phyloP scores from a whole-genome alignment of 352 stramenopile genomes.

The Phytophthora cactorum region DNA sequence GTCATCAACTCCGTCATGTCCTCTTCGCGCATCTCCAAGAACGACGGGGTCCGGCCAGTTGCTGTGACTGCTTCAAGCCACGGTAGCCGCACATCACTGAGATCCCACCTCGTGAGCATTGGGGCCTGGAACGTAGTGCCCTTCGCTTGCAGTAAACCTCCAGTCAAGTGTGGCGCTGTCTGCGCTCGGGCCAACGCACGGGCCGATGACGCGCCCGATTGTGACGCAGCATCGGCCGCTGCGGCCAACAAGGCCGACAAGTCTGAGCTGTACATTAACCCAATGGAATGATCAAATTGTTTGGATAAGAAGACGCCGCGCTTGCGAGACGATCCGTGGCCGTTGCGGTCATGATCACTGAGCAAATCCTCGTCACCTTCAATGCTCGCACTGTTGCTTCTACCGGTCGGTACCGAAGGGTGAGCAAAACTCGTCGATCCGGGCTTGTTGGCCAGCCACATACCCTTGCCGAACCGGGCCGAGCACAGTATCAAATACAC shows the following conservation, averaged over 20 bases:
- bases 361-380: slow-evolving; percentile 25
- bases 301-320: slow-evolving; percentile 69
- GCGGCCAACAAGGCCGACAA: slow-evolving; percentile 53
- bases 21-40: slow-evolving; percentile 53
- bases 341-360: slow-evolving; percentile 23
- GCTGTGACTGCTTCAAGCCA: slow-evolving; percentile 51
- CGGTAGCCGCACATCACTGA: slow-evolving; percentile 43
- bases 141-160: slow-evolving; percentile 13
- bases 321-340: slow-evolving; percentile 8
- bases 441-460: slow-evolving; percentile 70
- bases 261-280: slow-evolving; percentile 73
- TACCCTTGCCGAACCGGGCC: slow-evolving; percentile 80
- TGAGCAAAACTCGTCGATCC: slow-evolving; percentile 26
- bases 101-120: slow-evolving; percentile 43
- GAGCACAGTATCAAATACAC: slow-evolving; percentile 83
- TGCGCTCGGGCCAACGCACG: slow-evolving; percentile 26
- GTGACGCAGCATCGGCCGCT: slow-evolving; percentile 3
- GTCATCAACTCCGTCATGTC: slow-evolving; percentile 63
- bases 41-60: slow-evolving; percentile 28
- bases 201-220: slow-evolving; percentile 12
- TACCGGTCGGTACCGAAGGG: slow-evolving; percentile 19
- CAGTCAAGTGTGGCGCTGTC: slow-evolving; percentile 27
- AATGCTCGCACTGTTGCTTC: slow-evolving; percentile 23
- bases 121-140: slow-evolving; percentile 48
- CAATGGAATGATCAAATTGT: slow-evolving; percentile 70